Evolutionary conservation across 2,329 filamentous ascomycete genomes (phyloP), one percentile per base, ranked within the genome.

Genomic region (Colletotrichum viniferum): DNA sequence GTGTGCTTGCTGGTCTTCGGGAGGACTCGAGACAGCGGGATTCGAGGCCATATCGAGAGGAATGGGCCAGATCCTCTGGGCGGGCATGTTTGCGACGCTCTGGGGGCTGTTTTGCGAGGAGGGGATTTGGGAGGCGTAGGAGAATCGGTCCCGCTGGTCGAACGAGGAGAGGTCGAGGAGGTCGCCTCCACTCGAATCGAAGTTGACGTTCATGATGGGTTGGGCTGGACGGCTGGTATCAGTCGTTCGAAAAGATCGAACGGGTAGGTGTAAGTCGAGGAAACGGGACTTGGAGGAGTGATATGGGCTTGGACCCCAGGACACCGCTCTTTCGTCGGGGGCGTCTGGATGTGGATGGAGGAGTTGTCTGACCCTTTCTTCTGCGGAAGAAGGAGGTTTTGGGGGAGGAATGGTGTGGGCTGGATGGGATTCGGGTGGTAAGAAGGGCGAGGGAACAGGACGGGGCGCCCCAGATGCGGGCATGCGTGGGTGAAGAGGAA

Each of bases 151-250:
- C 84, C 88, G 87, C 81, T 88, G 88, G 82, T 92, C 89, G 85
- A 89, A 92, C n/a, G 73, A 76, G 79, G 85, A 88, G 81, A 92
- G 86, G 82, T 92, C 91, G 82, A 93, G 82, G 81, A 93, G 88
- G 82, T 92, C 90, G 84, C 87, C 88, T 84, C 87, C 87, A 82
- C 87, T 86, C 82, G 86, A 81, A 84, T 89, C 89, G 86, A 90
- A 93, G 82, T 92, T 89, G 87, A 90, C 89, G 85, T 88, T 89
- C 91, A 87, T 87, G 81, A 82, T 87, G 73, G 55, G 55, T 58
- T 58, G 21, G 58, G 77, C 69, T 48, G 18, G 38, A 18, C 38
- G 38, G 38, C 18, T 72, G 71, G 48, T 58, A 70, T 74, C 77
- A 72, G 58, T 76, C 66, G 67, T 66, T 80, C 79, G 79, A 81